These are phyloP conservation scores for Trichophyton equinum DNA, from an alignment of 2,329 filamentous ascomycete genomes.

Conservation along the genomic window DNA sequence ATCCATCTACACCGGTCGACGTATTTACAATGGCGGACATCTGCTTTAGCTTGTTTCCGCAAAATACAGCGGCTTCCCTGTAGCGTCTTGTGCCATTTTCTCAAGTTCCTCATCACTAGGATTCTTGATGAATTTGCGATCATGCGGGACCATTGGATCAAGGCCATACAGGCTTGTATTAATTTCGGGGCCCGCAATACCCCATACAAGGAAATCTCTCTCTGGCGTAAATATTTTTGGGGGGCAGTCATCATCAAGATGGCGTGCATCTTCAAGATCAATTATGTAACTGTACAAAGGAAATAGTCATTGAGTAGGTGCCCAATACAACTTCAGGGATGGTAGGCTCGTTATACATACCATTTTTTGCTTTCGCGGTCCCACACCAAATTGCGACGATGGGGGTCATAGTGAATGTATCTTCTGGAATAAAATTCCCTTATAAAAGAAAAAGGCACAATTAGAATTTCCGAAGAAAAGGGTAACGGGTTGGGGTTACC, in stretches of 20 bases:
- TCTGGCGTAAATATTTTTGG: slow-evolving; percentile 7
- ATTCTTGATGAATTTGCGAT: slow-evolving; percentile 3
- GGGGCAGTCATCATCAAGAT: not conserved
- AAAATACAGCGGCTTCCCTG: slow-evolving; percentile 6
- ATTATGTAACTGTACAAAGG: slow-evolving; percentile 11
- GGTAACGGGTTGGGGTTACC: not conserved
- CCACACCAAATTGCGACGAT: slow-evolving; percentile 19
- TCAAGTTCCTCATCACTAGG: slow-evolving; percentile 10
- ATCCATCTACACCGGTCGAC: too few relatives aligned
- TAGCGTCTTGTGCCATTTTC: slow-evolving; percentile 9
- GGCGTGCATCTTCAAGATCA: slow-evolving; percentile 12
- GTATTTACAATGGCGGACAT: too few relatives aligned
- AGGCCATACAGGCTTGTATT: slow-evolving; percentile 8
- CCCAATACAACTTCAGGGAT: not conserved
- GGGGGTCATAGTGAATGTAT: slow-evolving; percentile 10
- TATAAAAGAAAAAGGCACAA: not conserved
- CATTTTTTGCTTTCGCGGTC: slow-evolving; percentile 12
- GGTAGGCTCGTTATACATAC: slow-evolving; percentile 4
- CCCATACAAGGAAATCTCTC: slow-evolving; percentile 7
- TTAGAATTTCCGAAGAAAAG: not conserved
- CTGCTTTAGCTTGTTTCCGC: not conserved
- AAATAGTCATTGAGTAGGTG: not conserved
- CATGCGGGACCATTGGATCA: slow-evolving; percentile 13
- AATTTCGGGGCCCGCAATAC: slow-evolving; percentile 8
- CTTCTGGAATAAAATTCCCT: slow-evolving; percentile 12